Base-by-base conservation (phyloP, 495 filamentous ascomycete species). In the Rostrohypoxylon terebratum region DNA sequence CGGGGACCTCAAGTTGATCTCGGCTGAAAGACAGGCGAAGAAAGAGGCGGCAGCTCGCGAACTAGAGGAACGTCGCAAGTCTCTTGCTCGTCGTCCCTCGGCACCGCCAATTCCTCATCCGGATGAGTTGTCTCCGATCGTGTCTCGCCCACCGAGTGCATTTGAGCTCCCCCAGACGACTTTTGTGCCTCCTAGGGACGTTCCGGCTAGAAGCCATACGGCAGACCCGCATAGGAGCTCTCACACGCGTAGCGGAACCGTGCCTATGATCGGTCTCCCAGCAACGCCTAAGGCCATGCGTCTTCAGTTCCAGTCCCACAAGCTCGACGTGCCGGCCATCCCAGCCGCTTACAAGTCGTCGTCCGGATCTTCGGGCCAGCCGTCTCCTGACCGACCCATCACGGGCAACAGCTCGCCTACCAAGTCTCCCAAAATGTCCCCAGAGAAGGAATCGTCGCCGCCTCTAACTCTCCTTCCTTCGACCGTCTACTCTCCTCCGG, bases 281-380 rank as follows among this genome's bases (percentile, higher is more conserved):
- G 92, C 93, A 3, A 96, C 93, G 6, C 93, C 94, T 20, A 86
- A 90, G 80, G 93, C 93, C 2, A 96, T 96, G 93, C 87, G 91
- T 25, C 89, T 94, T 2, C 90, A 90, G 53, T 90, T 94, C 69
- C 86, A 89, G 69, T 84, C 82, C 61, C 79, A 80, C 48, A 87
- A 88, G 48, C 90, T 90, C 28, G 85, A 87, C 11, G 88, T 94
- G 1, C 92, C 93, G 1, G 83, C 86, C 8, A 84, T 94, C 6
- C 90, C 92, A 4, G 82, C 87, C 16, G 83, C 81, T 14, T 85
- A 84, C 60, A 80, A 75, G 58, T 63, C 72, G 7, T 81, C 74
- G 33, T 76, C 75, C 6, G 16, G 71, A 1, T 77, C 74, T 55
- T 77, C 76, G 4, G 74, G 63, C 11, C 74, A 77, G 23, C 63